A percentile compares a stretch with the other conserved stretches of the same genome.
Evolutionary conservation across 2,329 filamentous ascomycete genomes (phyloP).

Genomic region (Trichoderma atrobrunneum): DNA sequence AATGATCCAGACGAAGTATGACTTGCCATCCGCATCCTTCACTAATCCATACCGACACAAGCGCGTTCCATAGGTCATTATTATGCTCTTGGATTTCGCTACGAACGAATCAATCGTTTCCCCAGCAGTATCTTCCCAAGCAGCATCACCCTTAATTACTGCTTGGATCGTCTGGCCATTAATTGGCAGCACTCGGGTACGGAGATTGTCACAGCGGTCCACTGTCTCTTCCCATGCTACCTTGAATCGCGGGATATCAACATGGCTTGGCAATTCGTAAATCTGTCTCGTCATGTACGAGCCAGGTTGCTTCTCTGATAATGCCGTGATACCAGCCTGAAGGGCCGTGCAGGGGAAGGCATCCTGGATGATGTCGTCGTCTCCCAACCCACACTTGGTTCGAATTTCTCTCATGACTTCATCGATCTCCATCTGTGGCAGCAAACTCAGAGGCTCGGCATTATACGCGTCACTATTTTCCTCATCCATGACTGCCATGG

Average conservation of each 20-base stretch:
- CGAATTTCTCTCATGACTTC: neutral
- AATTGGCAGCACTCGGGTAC: slow-evolving; percentile 10
- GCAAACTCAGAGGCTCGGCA: neutral
- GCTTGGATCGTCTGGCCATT: neutral
- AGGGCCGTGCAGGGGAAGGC: neutral
- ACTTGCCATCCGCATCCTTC: neutral
- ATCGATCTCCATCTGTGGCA: neutral
- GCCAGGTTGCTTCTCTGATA: slow-evolving; percentile 11
- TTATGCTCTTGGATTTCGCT: neutral
- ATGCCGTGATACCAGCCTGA: slow-evolving; percentile 8
- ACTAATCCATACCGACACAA: slow-evolving; percentile 11
- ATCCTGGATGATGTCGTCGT: neutral
- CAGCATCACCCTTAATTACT: neutral
- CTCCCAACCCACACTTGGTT: neutral
- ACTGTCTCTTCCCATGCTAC: slow-evolving; percentile 27
- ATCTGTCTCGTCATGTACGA: neutral
- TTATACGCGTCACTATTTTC: neutral
- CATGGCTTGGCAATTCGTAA: slow-evolving; percentile 14
- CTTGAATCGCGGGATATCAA: neutral
- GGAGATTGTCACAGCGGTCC: slow-evolving; percentile 4
- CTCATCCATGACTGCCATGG: neutral
- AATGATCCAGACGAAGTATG: slow-evolving; percentile 2
- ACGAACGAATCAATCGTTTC: neutral
- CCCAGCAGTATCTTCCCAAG: neutral
- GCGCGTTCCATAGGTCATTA: neutral